Conservation (phyloP, 495 filamentous ascomycete species). For the Emericellopsis terricola region DNA sequence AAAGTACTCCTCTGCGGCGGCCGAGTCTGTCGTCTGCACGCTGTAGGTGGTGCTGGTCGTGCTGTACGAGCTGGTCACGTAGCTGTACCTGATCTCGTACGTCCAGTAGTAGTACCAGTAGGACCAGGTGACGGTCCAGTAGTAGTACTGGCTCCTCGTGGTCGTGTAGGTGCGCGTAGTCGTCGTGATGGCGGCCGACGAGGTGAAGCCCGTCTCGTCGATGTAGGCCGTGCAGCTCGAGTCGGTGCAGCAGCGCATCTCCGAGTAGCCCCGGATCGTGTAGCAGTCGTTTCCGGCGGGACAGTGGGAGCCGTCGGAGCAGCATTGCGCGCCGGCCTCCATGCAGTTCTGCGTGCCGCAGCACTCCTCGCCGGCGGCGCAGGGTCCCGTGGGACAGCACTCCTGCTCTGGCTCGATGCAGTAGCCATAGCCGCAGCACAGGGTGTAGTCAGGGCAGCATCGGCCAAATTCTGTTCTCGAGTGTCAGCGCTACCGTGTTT, state of each 20-base stretch:
- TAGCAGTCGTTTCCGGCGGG: conserved; percentile 10
- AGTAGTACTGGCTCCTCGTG: conserved; percentile 1
- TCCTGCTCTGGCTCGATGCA: conserved; percentile 6
- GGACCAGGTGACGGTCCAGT: conserved; percentile 4
- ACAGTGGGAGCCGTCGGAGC: conserved; percentile 9
- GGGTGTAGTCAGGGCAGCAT: conserved; percentile 9
- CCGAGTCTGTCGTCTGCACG: conserved; percentile 5
- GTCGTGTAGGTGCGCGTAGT: conserved; percentile 2
- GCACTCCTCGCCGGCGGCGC: conserved; percentile 8
- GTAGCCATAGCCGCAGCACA: conserved; percentile 10
- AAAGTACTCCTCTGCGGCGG: conserved; percentile 4
- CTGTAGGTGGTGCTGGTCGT: conserved; percentile 4
- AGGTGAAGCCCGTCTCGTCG: conserved; percentile 1
- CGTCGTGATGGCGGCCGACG: not conserved
- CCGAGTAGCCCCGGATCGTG: not conserved
- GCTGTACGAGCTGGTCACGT: conserved; percentile 3
- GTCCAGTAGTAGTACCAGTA: conserved; percentile 9
- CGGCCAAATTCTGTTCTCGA: conserved; percentile 5
- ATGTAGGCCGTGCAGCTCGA: conserved; percentile 4
- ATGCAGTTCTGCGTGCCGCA: conserved; percentile 10
- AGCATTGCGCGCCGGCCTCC: conserved; percentile 10
- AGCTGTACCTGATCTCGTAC: conserved; percentile 5
- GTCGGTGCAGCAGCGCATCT: conserved; percentile 3
- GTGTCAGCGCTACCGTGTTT: too few species aligned
- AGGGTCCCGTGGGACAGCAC: conserved; percentile 10